Conservation (phyloP, 2,329 filamentous ascomycete species). For the Verticillium longisporum region DNA sequence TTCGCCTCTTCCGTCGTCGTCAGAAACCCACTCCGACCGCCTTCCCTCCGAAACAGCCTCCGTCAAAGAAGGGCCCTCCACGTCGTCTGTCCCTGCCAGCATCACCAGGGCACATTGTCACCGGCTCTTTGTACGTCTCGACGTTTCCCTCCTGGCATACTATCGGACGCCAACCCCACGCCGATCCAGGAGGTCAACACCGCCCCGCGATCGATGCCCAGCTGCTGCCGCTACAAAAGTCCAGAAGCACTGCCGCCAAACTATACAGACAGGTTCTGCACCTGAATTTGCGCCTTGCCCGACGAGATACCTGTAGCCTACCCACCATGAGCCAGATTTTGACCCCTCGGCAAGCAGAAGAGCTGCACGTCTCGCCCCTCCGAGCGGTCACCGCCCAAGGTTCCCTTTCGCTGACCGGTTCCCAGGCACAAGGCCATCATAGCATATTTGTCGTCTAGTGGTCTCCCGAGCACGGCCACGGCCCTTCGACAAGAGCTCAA, state of each 20-base stretch:
- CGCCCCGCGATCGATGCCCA: not conserved
- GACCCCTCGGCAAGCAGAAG: conserved; percentile 76
- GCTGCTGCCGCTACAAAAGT: not conserved
- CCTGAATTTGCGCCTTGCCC: not conserved
- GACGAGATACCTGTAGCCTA: not conserved
- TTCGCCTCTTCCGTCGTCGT: not conserved
- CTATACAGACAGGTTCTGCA: not conserved
- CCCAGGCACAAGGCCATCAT: conserved; percentile 86
- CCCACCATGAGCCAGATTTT: conserved; percentile 64
- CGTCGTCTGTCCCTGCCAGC: not conserved
- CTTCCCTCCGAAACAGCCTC: not conserved
- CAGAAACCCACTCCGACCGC: not conserved
- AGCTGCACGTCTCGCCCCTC: conserved; percentile 55
- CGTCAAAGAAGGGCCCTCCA: not conserved
- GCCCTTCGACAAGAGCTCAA: conserved; percentile 72
- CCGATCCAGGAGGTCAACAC: conserved; percentile 1
- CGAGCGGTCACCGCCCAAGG: not conserved
- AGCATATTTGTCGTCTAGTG: conserved; percentile 73
- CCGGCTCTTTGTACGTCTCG: not conserved
- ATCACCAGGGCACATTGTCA: not conserved
- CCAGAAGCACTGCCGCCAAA: too few species aligned
- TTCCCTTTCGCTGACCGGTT: conserved; percentile 8
- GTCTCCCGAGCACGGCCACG: conserved; percentile 61
- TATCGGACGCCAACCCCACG: not conserved
- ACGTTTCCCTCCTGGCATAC: not conserved